Percentiles rank a stretch among this genome's conserved stretches.
phyloP scores from a whole-genome alignment of 148 eudicot genomes.

The Heliamphora exappendiculata region DNA sequence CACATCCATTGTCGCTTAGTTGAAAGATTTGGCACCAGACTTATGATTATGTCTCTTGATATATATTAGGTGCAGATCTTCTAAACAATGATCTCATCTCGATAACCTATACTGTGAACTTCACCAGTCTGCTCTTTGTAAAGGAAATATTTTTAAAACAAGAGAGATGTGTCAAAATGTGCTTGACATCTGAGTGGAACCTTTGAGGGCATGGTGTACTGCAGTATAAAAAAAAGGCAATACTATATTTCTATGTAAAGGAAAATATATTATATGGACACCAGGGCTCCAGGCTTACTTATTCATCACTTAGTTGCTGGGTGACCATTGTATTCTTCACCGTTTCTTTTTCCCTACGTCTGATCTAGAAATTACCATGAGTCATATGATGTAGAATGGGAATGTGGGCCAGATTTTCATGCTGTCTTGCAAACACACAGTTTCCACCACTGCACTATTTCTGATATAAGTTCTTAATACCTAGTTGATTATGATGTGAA shows the following conservation, averaged over 20 bases:
- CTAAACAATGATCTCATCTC: neutral
- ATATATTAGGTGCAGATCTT: neutral
- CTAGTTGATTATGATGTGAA: neutral
- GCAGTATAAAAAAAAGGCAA: neutral
- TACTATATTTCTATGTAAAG: neutral
- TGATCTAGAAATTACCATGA: neutral
- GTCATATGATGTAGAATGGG: neutral
- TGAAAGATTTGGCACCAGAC: neutral
- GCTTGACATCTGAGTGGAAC: neutral
- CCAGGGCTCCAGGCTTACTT: neutral
- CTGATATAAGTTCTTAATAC: neutral
- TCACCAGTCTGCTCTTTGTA: neutral
- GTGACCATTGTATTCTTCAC: neutral
- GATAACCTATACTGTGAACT: neutral
- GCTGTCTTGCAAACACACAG: neutral
- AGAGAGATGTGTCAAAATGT: neutral
- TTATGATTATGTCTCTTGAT: neutral
- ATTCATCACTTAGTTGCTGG: neutral
- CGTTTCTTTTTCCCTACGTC: neutral
- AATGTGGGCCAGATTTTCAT: neutral
- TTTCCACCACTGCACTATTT: neutral
- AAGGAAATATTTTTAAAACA: neutral
- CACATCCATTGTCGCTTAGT: neutral
- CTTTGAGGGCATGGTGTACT: neutral
- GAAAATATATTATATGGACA: neutral